Percentiles rank a stretch among this genome's conserved stretches.
Evolutionary conservation across 1,284 basidiomycete species (phyloP).

Genomic region (Filobasidium uniguttulatum): DNA sequence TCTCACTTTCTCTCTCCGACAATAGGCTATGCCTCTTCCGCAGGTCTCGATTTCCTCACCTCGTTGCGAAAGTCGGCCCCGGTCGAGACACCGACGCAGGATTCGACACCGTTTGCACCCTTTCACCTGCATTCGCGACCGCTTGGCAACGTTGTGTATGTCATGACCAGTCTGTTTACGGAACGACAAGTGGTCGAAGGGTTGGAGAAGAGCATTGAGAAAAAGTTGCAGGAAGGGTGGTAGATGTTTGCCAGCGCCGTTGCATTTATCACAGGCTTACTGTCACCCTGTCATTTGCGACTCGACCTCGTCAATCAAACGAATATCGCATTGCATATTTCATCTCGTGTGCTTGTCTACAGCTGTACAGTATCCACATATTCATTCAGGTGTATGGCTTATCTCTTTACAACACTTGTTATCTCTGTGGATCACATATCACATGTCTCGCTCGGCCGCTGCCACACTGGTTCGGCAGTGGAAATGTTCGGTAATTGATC

Average conservation of each 20-base stretch:
- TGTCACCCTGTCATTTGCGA: too few relatives aligned
- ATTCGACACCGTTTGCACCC: conserved; percentile 18
- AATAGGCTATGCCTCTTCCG: conserved; percentile 59
- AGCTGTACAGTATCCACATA: too few relatives aligned
- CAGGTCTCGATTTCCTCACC: conserved; percentile 50
- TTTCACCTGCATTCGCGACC: conserved; percentile 78
- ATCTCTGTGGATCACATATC: too few relatives aligned
- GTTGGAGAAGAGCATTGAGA: conserved; percentile 26
- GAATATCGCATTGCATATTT: too few relatives aligned
- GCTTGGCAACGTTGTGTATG: conserved; percentile 82
- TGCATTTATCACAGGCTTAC: too few relatives aligned
- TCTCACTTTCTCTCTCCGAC: neutral
- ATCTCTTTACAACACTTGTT: too few relatives aligned
- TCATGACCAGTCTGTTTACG: conserved; percentile 67
- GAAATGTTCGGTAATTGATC: too few relatives aligned
- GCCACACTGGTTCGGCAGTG: too few relatives aligned
- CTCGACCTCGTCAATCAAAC: too few relatives aligned
- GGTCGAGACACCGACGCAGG: conserved; percentile 6
- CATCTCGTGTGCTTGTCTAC: too few relatives aligned
- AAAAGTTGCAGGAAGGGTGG: conserved; percentile 9
- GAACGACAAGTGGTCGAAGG: conserved; percentile 25
- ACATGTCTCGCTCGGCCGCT: too few relatives aligned
- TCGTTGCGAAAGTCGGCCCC: conserved; percentile 16
- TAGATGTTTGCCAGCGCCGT: neutral
- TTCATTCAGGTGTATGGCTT: too few relatives aligned